Evolutionary conservation across 345 rosid genomes (phyloP), one percentile per base, ranked within the genome.

Genomic region (Salix koriyanagi): DNA sequence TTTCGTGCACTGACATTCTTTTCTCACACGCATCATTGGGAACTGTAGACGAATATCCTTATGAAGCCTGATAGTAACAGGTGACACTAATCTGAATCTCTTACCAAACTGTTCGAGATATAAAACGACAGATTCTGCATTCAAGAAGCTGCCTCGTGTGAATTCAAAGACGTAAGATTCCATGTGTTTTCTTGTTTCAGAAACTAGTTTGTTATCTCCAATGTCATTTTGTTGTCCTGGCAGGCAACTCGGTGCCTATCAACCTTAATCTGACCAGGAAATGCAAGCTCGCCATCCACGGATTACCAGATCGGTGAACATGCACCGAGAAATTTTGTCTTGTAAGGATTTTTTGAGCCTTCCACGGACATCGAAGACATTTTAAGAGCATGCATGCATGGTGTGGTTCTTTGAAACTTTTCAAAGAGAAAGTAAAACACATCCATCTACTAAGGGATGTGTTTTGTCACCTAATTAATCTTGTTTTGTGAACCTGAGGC

Each of bases 51-150:
- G 12, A 16, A 46, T 34, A 32, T 46, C 5, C 15, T 28, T 42
- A 36, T 72, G 41, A 26, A 56, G 19, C 44, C 76, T 26, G 25
- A 76, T 39, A 56, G 71, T 34, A 37, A 39, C 13, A 37, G 56
- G 67, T 52, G 23, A 44, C 46, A 42, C n/a, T 44, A 10, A 21
- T 69, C 70, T 60, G 62, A 74, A 69, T 79, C 70, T 41, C 37
- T n/a, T 52, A 28, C 69, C 41, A 0, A 34, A 11, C 72, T 56
- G 42, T 72, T 54, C 68, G n/a, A 44, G 39, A 66, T 2, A 25
- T 67, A 67, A 36, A 44, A 30, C 6, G 72, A 65, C 75, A 66
- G 50, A 48, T 34, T 67, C 34, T 58, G 73, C 44, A 46, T 68
- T 36, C 32, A 12, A 36, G 6, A 7, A 66, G 41, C 41, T 36